phyloP scores from a whole-genome alignment of 257 asterid genomes.

The Solanum tarijense region DNA sequence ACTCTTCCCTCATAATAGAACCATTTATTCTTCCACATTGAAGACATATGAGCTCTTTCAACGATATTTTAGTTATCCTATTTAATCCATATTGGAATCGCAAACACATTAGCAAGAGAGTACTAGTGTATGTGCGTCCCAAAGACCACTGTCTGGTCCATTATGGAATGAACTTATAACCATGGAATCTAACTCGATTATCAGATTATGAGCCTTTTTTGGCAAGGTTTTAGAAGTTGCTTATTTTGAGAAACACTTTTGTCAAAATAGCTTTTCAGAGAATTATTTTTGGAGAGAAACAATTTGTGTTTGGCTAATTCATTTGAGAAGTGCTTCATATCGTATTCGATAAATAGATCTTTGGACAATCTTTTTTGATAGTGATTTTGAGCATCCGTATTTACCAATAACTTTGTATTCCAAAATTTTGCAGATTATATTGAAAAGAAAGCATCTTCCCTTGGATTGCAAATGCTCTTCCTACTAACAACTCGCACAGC shows the following conservation, averaged over 20 bases:
- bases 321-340: background rate
- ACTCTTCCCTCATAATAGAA: background rate
- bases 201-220: background rate
- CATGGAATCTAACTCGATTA: background rate
- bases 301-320: background rate
- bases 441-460: constrained; percentile 84
- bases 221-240: background rate
- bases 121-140: background rate
- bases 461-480: constrained; percentile 69
- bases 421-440: constrained; percentile 55
- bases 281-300: background rate
- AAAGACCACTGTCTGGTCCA: background rate
- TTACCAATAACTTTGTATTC: background rate
- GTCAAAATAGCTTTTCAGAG: background rate
- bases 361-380: background rate
- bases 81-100: background rate
- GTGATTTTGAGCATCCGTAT: background rate
- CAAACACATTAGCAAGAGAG: background rate
- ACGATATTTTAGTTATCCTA: background rate
- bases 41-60: background rate
- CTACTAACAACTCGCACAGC: constrained; percentile 93
- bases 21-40: background rate
- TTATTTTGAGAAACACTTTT: background rate
- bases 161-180: background rate
- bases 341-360: background rate